phyloP scores from a whole-genome alignment of 2,329 filamentous ascomycete species.

The Pestalotiopsis sp. region DNA sequence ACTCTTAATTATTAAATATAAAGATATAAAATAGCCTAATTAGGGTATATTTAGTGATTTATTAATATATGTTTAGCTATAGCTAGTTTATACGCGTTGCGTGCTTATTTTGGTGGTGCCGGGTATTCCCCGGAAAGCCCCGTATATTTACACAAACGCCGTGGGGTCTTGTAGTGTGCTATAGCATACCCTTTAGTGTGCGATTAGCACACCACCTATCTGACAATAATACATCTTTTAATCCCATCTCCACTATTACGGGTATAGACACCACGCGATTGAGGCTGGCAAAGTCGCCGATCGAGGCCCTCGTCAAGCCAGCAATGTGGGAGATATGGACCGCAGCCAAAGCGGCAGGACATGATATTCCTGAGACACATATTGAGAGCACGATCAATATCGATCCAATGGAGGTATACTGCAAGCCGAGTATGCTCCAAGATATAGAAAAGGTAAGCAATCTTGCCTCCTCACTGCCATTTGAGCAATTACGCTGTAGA shows the following conservation, averaged over 20 bases:
- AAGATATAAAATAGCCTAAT: too few species aligned
- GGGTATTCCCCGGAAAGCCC: too few species aligned
- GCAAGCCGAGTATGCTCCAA: conserved; percentile 57
- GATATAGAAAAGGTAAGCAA: conserved; percentile 45
- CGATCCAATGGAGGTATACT: conserved; percentile 51
- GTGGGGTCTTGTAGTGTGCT: too few species aligned
- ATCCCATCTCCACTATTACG: conserved; percentile 54
- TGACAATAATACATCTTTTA: conserved; percentile 53
- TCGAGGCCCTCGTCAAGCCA: conserved; percentile 52
- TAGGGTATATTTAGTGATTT: too few species aligned
- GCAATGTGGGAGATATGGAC: conserved; percentile 56
- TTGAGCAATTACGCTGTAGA: too few species aligned
- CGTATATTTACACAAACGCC: too few species aligned
- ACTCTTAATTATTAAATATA: not conserved
- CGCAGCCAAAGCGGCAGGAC: conserved; percentile 45
- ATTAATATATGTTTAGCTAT: too few species aligned
- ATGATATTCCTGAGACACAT: conserved; percentile 40
- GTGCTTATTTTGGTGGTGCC: too few species aligned
- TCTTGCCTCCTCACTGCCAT: too few species aligned
- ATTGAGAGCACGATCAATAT: conserved; percentile 46
- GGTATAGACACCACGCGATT: conserved; percentile 54
- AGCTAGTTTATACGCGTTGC: too few species aligned
- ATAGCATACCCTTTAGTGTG: too few species aligned
- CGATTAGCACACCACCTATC: too few species aligned
- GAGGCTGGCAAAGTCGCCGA: conserved; percentile 42